These are phyloP conservation scores for Leucosporidium creatinivorum DNA, from an alignment of 768 basidiomycete species.

Conservation along the genomic window DNA sequence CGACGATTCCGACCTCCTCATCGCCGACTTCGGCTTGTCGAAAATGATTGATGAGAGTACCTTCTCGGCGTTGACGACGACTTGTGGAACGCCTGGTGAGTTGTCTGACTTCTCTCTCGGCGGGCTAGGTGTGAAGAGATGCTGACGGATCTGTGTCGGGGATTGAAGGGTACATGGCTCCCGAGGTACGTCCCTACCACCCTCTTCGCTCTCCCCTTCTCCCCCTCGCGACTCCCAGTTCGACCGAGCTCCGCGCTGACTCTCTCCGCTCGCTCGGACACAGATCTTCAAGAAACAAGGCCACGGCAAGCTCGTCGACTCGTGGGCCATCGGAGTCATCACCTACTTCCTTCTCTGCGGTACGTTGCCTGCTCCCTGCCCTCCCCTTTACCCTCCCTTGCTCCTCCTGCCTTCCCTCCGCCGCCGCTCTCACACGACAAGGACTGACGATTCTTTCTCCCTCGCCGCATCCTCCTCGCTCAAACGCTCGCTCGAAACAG, in stretches of 20 bases:
- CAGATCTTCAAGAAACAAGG: slow-evolving; percentile 64
- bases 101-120: slow-evolving; percentile 3
- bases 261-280: slow-evolving; percentile 47
- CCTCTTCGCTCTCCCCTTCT: no score
- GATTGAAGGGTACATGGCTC: slow-evolving; percentile 27
- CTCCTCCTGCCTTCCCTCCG: not conserved
- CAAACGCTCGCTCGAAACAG: no score
- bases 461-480: no score
- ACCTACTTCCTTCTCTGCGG: slow-evolving; percentile 86
- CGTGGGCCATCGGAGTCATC: slow-evolving; percentile 98
- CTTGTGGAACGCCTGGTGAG: slow-evolving; percentile 68
- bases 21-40: slow-evolving; percentile 85
- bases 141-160: not conserved
- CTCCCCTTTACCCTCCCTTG: not conserved
- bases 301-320: slow-evolving; percentile 87
- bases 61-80: slow-evolving; percentile 78
- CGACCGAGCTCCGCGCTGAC: no score
- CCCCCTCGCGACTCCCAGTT: no score
- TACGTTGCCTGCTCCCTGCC: not conserved
- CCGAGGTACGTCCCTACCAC: slow-evolving; percentile 9
- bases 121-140: not conserved
- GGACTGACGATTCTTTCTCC: no score
- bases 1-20: slow-evolving; percentile 90
- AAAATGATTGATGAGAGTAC: slow-evolving; percentile 86
- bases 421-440: not conserved